Conservation (phyloP, 768 basidiomycete species). For the Podaxis sp. region DNA sequence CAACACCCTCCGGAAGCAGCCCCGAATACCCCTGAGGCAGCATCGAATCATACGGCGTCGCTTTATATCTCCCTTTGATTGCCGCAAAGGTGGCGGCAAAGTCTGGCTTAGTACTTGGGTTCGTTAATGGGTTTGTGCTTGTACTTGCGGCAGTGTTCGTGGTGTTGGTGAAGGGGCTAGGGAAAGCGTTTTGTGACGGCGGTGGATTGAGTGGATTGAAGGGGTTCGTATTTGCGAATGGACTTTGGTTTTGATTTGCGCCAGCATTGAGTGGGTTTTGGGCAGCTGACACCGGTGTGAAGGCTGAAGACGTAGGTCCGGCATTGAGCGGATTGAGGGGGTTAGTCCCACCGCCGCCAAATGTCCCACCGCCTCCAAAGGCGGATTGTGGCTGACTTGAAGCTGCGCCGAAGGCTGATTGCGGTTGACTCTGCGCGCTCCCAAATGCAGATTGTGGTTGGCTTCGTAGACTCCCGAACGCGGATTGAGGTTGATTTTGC, state of each 20-base stretch:
- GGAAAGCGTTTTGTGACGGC: background rate
- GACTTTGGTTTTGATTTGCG: background rate
- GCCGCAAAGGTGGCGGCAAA: slow-evolving; percentile 12
- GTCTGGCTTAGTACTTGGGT: slow-evolving; percentile 8
- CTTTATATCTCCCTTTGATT: slow-evolving; percentile 35
- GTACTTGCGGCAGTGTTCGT: background rate
- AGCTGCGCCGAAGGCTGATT: slow-evolving; percentile 13
- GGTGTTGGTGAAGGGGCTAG: background rate
- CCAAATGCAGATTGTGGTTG: slow-evolving; percentile 18
- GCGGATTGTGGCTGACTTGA: slow-evolving; percentile 1
- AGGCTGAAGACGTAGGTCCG: background rate
- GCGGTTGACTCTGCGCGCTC: slow-evolving; percentile 3
- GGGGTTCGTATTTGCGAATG: background rate
- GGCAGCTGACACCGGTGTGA: background rate
- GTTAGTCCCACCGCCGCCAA: background rate
- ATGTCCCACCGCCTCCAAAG: slow-evolving; percentile 7
- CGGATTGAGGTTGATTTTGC: slow-evolving; percentile 2
- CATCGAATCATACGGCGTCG: slow-evolving; percentile 52
- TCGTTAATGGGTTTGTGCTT: background rate
- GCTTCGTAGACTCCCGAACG: slow-evolving; percentile 23
- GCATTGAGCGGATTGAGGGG: slow-evolving; percentile 2
- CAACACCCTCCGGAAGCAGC: slow-evolving; percentile 46
- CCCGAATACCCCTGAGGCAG: slow-evolving; percentile 61
- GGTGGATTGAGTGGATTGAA: background rate
- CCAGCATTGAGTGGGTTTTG: background rate